Conservation (phyloP, 768 basidiomycete species). For the Psilocybe tampanensis region DNA sequence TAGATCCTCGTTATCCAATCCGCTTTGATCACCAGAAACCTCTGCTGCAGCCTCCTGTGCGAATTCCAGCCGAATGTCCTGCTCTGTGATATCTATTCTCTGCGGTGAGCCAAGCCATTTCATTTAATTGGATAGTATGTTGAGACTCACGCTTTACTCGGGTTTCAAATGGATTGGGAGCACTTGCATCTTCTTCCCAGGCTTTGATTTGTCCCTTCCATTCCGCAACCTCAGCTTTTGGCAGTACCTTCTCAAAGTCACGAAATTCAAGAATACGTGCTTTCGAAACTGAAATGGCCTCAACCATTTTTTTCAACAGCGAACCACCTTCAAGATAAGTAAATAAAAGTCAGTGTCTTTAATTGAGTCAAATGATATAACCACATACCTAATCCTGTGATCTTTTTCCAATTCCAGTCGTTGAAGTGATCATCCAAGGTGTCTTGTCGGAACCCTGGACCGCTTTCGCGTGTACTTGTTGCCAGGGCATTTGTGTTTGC, state of each 20-base stretch:
- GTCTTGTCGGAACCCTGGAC: constrained; percentile 22
- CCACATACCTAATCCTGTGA: constrained; percentile 23
- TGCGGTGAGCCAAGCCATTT: no score
- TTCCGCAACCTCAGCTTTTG: not conserved
- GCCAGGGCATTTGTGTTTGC: constrained; percentile 30
- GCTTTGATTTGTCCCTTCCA: constrained; percentile 17
- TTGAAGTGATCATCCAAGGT: constrained; percentile 38
- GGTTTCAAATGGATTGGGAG: constrained; percentile 25
- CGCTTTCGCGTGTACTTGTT: constrained; percentile 40
- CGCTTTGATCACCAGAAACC: not conserved
- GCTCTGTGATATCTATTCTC: not conserved
- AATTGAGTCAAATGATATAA: not conserved
- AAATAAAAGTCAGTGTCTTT: not conserved
- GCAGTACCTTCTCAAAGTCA: constrained; percentile 12
- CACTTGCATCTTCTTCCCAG: constrained; percentile 24
- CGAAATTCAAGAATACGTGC: constrained; percentile 8
- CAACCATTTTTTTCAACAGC: constrained; percentile 16
- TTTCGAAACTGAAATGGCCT: constrained; percentile 9
- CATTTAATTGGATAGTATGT: not conserved
- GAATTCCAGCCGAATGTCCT: constrained; percentile 2
- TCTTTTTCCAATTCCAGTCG: constrained; percentile 38
- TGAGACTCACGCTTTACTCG: not conserved
- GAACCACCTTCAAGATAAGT: constrained; percentile 16
- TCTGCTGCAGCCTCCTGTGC: constrained; percentile 1
- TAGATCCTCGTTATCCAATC: not conserved